Conservation (phyloP, 768 basidiomycete species). For the Pilatotrama ljubarskyi region DNA sequence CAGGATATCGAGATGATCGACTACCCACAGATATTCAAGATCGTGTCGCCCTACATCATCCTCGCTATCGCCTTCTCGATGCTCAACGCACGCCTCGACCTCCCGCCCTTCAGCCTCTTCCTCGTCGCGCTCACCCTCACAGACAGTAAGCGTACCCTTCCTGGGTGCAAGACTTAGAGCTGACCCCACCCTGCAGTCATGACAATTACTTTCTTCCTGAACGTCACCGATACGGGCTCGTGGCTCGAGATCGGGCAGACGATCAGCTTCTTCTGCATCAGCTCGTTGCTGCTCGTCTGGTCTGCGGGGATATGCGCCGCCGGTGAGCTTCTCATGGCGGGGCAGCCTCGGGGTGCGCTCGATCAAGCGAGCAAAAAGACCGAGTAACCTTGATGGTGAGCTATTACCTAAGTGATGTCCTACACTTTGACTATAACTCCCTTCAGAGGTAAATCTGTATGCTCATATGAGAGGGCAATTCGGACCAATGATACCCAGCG, state of each 20-base stretch:
- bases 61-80: conserved; percentile 68
- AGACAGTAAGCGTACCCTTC: conserved; percentile 51
- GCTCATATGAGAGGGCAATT: too few species aligned
- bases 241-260: conserved; percentile 91
- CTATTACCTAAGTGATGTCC: too few species aligned
- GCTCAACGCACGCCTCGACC: conserved; percentile 62
- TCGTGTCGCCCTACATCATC: conserved; percentile 77
- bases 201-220: conserved; percentile 83
- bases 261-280: conserved; percentile 85
- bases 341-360: conserved; percentile 11
- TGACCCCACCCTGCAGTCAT: conserved; percentile 49
- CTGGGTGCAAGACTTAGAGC: neutral
- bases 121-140: conserved; percentile 74
- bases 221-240: conserved; percentile 76
- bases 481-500: too few species aligned
- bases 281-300: conserved; percentile 76
- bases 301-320: conserved; percentile 72
- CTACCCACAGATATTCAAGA: conserved; percentile 67
- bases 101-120: conserved; percentile 82
- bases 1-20: too few species aligned
- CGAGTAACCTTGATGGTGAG: too few species aligned
- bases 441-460: too few species aligned
- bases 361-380: too few species aligned
- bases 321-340: conserved; percentile 70
- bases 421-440: too few species aligned